These are phyloP conservation scores for Sarocladium brachiariae DNA, from an alignment of 2,329 filamentous ascomycete species.

Conservation along the genomic window DNA sequence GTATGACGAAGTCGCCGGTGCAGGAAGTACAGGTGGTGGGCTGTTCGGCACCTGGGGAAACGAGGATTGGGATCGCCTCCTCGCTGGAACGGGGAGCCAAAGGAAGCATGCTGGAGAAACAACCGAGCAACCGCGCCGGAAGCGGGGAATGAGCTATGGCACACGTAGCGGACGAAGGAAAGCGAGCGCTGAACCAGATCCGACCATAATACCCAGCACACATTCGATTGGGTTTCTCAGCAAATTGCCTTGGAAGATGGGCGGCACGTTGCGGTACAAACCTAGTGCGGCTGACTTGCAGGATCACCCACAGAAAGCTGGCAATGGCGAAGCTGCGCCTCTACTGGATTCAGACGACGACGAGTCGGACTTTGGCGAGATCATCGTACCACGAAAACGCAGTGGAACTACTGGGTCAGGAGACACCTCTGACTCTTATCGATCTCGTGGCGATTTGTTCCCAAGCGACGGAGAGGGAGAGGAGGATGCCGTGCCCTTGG, in stretches of 20 bases:
- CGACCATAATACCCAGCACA: slow-evolving; percentile 84
- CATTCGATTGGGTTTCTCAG: slow-evolving; percentile 80
- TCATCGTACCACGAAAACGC: slow-evolving; percentile 41
- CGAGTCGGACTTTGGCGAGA: slow-evolving; percentile 22
- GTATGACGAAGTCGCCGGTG: slow-evolving; percentile 58
- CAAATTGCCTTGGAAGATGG: slow-evolving; percentile 76
- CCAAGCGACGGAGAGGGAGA: slow-evolving; percentile 80
- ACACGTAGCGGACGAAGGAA: slow-evolving; percentile 51
- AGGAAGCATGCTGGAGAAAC: slow-evolving; percentile 28
- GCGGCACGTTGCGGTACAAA: slow-evolving; percentile 76
- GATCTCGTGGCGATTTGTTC: slow-evolving; percentile 84
- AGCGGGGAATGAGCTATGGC: slow-evolving; percentile 85
- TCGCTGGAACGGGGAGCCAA: slow-evolving; percentile 59
- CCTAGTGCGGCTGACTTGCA: slow-evolving; percentile 86
- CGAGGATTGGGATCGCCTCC: slow-evolving; percentile 78
- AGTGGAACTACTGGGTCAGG: slow-evolving; percentile 76
- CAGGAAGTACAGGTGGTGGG: slow-evolving; percentile 39
- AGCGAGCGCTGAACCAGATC: slow-evolving; percentile 53
- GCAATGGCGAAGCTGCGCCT: slow-evolving; percentile 58
- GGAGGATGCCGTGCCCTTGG: slow-evolving; percentile 86
- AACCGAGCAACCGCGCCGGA: slow-evolving; percentile 60
- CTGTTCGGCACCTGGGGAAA: slow-evolving; percentile 67
- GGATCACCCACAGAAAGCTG: slow-evolving; percentile 63
- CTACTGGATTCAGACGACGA: slow-evolving; percentile 44
- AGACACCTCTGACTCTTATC: slow-evolving; percentile 76